Base-by-base conservation (phyloP, 306 rosid species). In the Canavalia ensiformis region DNA sequence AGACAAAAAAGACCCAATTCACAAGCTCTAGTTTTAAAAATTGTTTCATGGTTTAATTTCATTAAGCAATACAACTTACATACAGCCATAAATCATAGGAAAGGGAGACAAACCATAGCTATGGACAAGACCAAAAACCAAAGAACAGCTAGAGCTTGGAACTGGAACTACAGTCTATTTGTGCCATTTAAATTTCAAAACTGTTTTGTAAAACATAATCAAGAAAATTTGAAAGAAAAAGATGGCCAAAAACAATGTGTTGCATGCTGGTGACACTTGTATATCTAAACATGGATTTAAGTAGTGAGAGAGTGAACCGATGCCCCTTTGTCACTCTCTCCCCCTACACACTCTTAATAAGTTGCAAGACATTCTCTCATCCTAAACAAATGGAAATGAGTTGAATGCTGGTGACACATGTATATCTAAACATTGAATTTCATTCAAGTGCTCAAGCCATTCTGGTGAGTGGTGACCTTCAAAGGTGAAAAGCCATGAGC, bases 361-460 rank as follows among this genome's bases (percentile, higher is more conserved):
- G 52, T 66, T 41, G 51, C 51, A 66, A 66, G 72, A 8, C 51
- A 66, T 66, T 66, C 34, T 66, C 51, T 8, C n/a, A 42, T 66
- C 18, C 51, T 34, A 63, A 6, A 11, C 41, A 34, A 34, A 63
- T 13, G 42, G 68, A 62, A 45, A 4, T 45, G 44, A 62, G 68
- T 62, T 33, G 7, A 60, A 60, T 9, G 44, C 67, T 33, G 6
- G 7, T 10, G 5, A 60, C 42, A 37, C 4, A 3, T 25, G 9
- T 55, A 4, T 56, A 56, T 56, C 62, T 56, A 28, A 25, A 56
- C 8, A 60, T 31, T 33, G 67, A 34, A 31, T 31, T 18, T 18
- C 25, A 18, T 18, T 31, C 1, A 39, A 33, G 0, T 37, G 41
- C 41, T 60, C 67, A 60, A 60, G 67, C 25, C 67, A 31, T 60